Evolutionary conservation across 2,329 filamentous ascomycete genomes (phyloP).

Genomic region (Aspergillus uvarum): DNA sequence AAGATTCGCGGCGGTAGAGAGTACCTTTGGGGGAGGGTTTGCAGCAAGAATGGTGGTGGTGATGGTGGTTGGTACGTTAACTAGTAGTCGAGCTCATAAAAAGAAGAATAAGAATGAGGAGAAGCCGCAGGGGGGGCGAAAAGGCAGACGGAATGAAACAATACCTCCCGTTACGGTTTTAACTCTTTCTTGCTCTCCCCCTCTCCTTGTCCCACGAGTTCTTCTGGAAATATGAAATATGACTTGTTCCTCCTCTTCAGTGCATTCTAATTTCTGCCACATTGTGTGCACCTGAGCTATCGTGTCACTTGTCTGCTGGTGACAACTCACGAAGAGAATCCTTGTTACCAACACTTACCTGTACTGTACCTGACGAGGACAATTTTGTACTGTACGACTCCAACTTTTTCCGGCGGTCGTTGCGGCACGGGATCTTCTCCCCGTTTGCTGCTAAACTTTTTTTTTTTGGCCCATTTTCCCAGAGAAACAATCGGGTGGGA

Average conservation of each 20-base stretch:
- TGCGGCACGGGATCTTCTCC: neutral
- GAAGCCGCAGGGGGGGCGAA: too few relatives aligned
- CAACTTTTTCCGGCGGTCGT: neutral
- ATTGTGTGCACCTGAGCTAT: neutral
- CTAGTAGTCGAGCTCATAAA: too few relatives aligned
- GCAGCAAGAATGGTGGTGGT: neutral
- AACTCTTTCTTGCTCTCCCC: neutral
- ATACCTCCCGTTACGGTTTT: neutral
- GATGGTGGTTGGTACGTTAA: neutral
- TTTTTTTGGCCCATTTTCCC: neutral
- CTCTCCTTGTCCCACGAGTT: neutral
- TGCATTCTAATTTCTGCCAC: neutral
- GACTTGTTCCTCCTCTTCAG: neutral
- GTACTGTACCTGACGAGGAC: neutral
- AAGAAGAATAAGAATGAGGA: too few relatives aligned
- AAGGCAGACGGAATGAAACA: neutral
- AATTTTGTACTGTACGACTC: neutral
- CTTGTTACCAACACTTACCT: neutral
- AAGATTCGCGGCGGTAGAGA: neutral
- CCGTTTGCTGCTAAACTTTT: neutral
- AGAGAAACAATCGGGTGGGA: neutral
- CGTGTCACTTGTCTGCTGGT: neutral
- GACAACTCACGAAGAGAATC: conserved; percentile 6
- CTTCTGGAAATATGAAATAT: neutral
- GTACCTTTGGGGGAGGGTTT: neutral